Conservation (phyloP, 352 stramenopile species). For the Globisporangium spinosum region DNA sequence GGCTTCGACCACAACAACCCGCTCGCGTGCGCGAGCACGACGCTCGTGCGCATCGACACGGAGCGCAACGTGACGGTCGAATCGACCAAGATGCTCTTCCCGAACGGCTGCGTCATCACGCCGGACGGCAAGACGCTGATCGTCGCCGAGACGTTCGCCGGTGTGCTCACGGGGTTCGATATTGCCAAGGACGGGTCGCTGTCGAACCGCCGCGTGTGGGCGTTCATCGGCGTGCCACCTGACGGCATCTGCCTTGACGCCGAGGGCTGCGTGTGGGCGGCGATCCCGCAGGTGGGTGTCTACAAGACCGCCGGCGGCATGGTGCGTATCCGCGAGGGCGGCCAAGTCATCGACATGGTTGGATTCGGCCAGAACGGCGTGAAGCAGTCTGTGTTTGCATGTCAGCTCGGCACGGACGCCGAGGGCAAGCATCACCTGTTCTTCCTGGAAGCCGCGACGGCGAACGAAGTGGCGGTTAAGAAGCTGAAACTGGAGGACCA, state of each 20-base stretch:
- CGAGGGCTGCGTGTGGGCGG: conserved; percentile 62
- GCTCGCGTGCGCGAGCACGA: conserved; percentile 36
- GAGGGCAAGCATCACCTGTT: conserved; percentile 49
- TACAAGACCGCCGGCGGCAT: conserved; percentile 46
- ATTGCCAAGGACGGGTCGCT: conserved; percentile 46
- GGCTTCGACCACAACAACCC: conserved; percentile 46
- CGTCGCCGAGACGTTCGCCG: conserved; percentile 57
- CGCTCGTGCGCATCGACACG: conserved; percentile 52
- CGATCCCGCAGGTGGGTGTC: conserved; percentile 46
- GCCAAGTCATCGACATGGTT: conserved; percentile 47
- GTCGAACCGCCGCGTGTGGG: conserved; percentile 50
- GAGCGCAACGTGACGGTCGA: conserved; percentile 46
- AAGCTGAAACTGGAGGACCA: conserved; percentile 32
- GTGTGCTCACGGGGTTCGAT: conserved; percentile 55
- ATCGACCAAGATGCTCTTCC: conserved; percentile 56
- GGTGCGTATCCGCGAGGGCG: conserved; percentile 51
- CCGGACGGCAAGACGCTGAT: conserved; percentile 72
- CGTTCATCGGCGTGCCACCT: conserved; percentile 36
- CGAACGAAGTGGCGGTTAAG: conserved; percentile 40
- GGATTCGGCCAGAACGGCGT: conserved; percentile 63
- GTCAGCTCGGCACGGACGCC: conserved; percentile 51
- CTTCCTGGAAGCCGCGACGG: conserved; percentile 49
- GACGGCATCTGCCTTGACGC: conserved; percentile 68
- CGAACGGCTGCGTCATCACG: conserved; percentile 69
- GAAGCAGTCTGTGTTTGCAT: conserved; percentile 49